Base-by-base conservation (phyloP, 2,329 filamentous ascomycete species). In the Xylaria sp. region DNA sequence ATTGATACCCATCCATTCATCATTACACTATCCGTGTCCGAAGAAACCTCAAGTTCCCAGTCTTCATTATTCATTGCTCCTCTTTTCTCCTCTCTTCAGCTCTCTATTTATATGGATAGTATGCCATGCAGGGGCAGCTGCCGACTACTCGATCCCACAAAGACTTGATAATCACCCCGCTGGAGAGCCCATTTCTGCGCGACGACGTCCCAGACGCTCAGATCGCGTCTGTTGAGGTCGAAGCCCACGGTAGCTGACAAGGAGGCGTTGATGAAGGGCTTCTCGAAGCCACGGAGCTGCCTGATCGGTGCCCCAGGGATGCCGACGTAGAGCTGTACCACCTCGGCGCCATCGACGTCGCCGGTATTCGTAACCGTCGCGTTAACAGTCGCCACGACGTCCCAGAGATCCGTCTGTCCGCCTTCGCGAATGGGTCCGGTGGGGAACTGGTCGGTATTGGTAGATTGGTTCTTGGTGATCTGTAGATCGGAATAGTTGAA, bases 241-340 rank as follows among this genome's bases (percentile, higher is more conserved):
- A 92, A 87, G 0, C 74, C 78, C 0, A 90, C 79, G 0, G 80
- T 83, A 18, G 80, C 78, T 20, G 79, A 82, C 66, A 83, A 77
- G 0, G 83, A 83, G 0, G 83, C 80, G 15, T 82, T 79, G 54
- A 92, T 71, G 18, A 80, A 81, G 0, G 85, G 81, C 81, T 92
- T 92, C 62, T 88, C 87, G 68, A 92, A 92, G 7, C 90, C 90
- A 8, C 90, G 83, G n/a, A 92, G 82, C 76, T 92, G 89, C 49
- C 84, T 81, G 0, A 83, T 79, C 0, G 90, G 90, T 7, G 75
- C 78, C 3, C 75, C 79, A 1, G 85, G 84, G 23, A 85, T 82
- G 2, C 80, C 80, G 15, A 86, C 73, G 63, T 87, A 87, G 4
- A 87, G 76, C 77, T 85, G 85, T 20, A 81, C 81, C 8, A 85